A percentile compares a stretch with the other conserved stretches of the same genome.
Conservation (phyloP, 345 rosid species). For the Luvunga scandens region DNA sequence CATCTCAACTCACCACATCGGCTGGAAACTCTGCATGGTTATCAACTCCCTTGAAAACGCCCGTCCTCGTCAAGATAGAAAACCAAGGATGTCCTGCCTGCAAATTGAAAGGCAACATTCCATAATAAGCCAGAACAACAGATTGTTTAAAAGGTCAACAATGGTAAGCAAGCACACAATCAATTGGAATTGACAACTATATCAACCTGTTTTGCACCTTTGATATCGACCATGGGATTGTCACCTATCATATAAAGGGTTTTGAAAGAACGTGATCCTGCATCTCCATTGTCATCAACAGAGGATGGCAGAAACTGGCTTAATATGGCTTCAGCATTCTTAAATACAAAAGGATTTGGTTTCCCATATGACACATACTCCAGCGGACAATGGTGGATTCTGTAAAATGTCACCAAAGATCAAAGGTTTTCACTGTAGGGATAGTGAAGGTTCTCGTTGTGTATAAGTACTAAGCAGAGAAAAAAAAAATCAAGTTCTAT, state of each 20-base stretch:
- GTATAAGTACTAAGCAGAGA: neutral
- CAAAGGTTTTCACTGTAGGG: neutral
- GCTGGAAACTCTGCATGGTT: conserved; percentile 41
- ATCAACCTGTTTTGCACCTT: conserved; percentile 38
- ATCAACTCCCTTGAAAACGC: conserved; percentile 36
- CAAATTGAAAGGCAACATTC: neutral
- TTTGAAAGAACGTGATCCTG: conserved; percentile 17
- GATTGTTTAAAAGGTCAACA: neutral
- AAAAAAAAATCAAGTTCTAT: neutral
- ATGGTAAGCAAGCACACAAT: neutral
- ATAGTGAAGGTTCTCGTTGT: neutral
- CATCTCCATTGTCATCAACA: neutral
- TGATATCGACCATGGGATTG: conserved; percentile 44
- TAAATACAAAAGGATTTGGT: conserved; percentile 46
- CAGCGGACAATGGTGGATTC: conserved; percentile 33
- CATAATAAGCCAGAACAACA: neutral
- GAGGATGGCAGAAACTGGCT: conserved; percentile 26
- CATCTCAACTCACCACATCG: conserved; percentile 34
- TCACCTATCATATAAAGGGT: conserved; percentile 51
- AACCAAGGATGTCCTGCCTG: conserved; percentile 54
- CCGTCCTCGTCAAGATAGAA: conserved; percentile 46
- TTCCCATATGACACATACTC: conserved; percentile 41
- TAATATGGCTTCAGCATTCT: conserved; percentile 37
- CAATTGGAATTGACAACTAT: neutral
- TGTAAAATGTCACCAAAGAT: conserved; percentile 18